Conservation (phyloP, 2,329 filamentous ascomycete species). For the Fonsecaea multimorphosa region DNA sequence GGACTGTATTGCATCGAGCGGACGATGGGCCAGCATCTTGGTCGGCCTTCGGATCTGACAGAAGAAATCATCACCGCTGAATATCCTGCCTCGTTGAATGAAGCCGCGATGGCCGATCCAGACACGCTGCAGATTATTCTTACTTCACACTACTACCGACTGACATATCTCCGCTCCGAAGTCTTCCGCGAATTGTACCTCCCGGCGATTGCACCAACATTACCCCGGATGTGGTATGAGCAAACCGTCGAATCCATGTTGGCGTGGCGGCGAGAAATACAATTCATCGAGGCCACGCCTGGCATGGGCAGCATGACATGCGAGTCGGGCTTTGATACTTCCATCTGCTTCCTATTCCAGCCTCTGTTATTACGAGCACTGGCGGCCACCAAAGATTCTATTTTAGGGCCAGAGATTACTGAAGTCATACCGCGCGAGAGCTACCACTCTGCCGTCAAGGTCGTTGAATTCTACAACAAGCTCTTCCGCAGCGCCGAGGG, state of each 20-base stretch:
- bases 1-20: slow-evolving; percentile 48
- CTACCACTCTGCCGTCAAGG: slow-evolving; percentile 42
- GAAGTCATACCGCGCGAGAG: slow-evolving; percentile 41
- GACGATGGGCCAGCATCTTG: slow-evolving; percentile 48
- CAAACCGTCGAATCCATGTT: slow-evolving; percentile 39
- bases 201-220: slow-evolving; percentile 39
- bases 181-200: slow-evolving; percentile 45
- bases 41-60: slow-evolving; percentile 46
- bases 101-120: slow-evolving; percentile 29
- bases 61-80: slow-evolving; percentile 48
- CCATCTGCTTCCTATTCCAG: slow-evolving; percentile 45
- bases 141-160: slow-evolving; percentile 46
- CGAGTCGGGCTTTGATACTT: slow-evolving; percentile 44
- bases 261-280: slow-evolving; percentile 38
- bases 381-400: slow-evolving; percentile 35
- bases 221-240: slow-evolving; percentile 41
- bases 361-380: slow-evolving; percentile 41
- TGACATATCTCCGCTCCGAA: slow-evolving; percentile 47
- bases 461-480: slow-evolving; percentile 43
- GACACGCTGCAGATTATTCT: slow-evolving; percentile 40
- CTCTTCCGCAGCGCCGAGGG: slow-evolving; percentile 43
- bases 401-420: slow-evolving; percentile 29
- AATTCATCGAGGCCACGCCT: slow-evolving; percentile 31
- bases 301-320: slow-evolving; percentile 44
- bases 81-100: slow-evolving; percentile 42